phyloP scores from a whole-genome alignment of 768 basidiomycete genomes.

The Boletus subparvulus region DNA sequence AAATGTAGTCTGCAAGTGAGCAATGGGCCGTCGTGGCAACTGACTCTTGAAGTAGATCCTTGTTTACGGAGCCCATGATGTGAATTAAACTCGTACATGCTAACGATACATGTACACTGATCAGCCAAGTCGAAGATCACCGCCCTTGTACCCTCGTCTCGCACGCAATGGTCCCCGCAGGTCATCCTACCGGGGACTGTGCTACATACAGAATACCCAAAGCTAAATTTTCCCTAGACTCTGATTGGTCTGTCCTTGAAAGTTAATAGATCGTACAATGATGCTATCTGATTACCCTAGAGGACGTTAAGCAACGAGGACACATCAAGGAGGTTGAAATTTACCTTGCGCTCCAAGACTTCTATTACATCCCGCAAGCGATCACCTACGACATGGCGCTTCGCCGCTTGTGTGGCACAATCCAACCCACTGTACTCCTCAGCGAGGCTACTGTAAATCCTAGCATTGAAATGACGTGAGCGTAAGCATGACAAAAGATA shows the following conservation, averaged over 20 bases:
- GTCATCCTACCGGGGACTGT: too few species aligned
- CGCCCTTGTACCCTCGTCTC: too few species aligned
- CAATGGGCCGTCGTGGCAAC: too few species aligned
- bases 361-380: conserved; percentile 93
- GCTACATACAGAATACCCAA: too few species aligned
- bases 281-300: conserved; percentile 93
- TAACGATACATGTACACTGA: too few species aligned
- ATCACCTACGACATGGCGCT: conserved; percentile 81
- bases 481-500: neutral
- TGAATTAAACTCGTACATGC: too few species aligned
- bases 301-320: neutral
- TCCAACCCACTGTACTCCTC: conserved; percentile 93
- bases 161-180: too few species aligned
- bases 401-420: conserved; percentile 73
- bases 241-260: conserved; percentile 64
- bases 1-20: neutral
- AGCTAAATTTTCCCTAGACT: too few species aligned
- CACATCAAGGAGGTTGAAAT: conserved; percentile 2
- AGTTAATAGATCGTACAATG: conserved; percentile 77
- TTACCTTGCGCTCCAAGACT: conserved; percentile 86
- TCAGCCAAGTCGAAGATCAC: too few species aligned
- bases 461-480: conserved; percentile 34
- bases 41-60: too few species aligned
- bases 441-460: conserved; percentile 86
- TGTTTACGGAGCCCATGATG: too few species aligned